A percentile compares a stretch with the other conserved stretches of the same genome.
These are phyloP conservation scores for Xylariaceae sp. DNA, from an alignment of 2,329 filamentous ascomycete genomes.

Conservation along the genomic window DNA sequence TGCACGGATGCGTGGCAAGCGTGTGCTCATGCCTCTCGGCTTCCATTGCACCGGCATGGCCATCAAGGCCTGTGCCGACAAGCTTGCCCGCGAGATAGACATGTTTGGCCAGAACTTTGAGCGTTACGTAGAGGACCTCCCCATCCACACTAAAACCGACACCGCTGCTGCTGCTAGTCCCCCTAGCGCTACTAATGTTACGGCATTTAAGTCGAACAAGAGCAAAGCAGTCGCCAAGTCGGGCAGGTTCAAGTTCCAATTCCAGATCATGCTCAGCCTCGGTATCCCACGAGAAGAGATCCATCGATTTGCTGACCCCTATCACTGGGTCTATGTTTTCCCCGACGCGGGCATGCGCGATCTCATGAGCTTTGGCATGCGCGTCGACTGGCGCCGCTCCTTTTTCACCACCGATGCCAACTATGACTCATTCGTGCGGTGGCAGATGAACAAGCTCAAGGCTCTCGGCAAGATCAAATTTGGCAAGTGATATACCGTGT, in stretches of 20 bases:
- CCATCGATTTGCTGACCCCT: background rate
- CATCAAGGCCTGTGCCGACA: constrained; percentile 97
- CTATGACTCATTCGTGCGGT: constrained; percentile 92
- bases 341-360: background rate
- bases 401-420: constrained; percentile 97
- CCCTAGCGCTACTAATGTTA: constrained; percentile 21
- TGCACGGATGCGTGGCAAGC: background rate
- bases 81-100: constrained; percentile 87
- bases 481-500: constrained; percentile 90
- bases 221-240: constrained; percentile 90
- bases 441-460: constrained; percentile 94
- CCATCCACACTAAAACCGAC: constrained; percentile 24
- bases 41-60: constrained; percentile 98
- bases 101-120: constrained; percentile 89
- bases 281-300: constrained; percentile 67
- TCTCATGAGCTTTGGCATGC: background rate
- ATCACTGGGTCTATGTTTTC: background rate
- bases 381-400: constrained; percentile 66
- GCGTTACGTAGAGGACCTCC: constrained; percentile 69
- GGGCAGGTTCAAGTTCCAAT: constrained; percentile 93
- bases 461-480: constrained; percentile 93
- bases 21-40: constrained; percentile 67
- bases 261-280: constrained; percentile 87
- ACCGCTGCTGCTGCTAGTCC: background rate
- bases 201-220: constrained; percentile 81